Evolutionary conservation across 192 early-diverging fungal genomes (phyloP).

Genomic region (Jimgerdemannia lactiflua): DNA sequence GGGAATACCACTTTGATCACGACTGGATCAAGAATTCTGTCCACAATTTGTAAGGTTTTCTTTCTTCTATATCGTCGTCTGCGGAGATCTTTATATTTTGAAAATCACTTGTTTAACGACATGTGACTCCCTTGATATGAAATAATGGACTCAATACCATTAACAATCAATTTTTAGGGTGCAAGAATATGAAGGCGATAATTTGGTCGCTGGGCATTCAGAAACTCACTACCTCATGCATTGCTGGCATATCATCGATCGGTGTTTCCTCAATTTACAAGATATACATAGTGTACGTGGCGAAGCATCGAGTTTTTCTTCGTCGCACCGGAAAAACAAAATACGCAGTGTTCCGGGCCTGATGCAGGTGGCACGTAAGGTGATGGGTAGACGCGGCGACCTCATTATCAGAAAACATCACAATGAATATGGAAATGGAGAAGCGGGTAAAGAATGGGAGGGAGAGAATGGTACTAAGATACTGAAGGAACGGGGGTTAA

Average conservation of each 20-base stretch:
- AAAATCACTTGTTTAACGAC: background rate
- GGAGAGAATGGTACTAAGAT: conserved; percentile 17
- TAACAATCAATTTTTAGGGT: conserved; percentile 11
- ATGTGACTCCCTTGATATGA: conserved; percentile 11
- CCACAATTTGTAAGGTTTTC: conserved; percentile 15
- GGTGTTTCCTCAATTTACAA: conserved; percentile 15
- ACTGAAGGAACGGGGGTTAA: conserved; percentile 15
- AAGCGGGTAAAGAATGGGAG: conserved; percentile 17
- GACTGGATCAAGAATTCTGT: conserved; percentile 22
- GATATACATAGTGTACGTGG: conserved; percentile 17
- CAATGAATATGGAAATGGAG: conserved; percentile 15
- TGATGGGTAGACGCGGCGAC: conserved; percentile 19
- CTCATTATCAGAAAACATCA: conserved; percentile 21
- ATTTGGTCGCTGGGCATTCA: conserved; percentile 13
- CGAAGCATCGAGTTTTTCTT: conserved; percentile 17
- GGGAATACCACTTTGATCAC: conserved; percentile 8
- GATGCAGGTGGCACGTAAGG: conserved; percentile 17
- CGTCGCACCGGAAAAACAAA: conserved; percentile 20
- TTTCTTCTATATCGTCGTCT: background rate
- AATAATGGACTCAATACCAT: conserved; percentile 3
- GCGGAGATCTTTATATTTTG: background rate
- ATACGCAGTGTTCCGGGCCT: conserved; percentile 14
- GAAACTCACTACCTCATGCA: conserved; percentile 20
- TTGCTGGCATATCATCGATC: conserved; percentile 27
- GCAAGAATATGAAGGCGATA: conserved; percentile 21